phyloP scores from a whole-genome alignment of 441 rosid genomes.

The Sinapis alba region DNA sequence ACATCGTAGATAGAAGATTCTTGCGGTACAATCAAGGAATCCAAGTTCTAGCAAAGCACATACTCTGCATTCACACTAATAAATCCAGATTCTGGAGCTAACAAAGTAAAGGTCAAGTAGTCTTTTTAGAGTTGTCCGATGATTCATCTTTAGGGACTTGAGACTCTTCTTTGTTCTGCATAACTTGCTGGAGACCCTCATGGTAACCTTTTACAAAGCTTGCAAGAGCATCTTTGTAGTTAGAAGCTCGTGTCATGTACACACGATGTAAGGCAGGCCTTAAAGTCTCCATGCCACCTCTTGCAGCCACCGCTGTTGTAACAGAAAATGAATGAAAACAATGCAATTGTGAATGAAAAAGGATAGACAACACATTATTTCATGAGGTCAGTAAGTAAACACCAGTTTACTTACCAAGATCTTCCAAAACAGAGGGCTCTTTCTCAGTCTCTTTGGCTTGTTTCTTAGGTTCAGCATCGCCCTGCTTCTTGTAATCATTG shows the following conservation, averaged over 20 bases:
- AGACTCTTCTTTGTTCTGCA: constrained; percentile 61
- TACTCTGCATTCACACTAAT: constrained; percentile 11
- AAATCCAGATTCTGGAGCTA: constrained; percentile 8
- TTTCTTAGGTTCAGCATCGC: constrained; percentile 36
- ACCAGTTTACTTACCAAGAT: too few relatives aligned
- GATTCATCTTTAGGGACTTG: constrained; percentile 41
- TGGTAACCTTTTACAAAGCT: constrained; percentile 83
- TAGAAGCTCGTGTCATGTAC: constrained; percentile 88
- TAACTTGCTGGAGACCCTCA: constrained; percentile 75
- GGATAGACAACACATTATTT: too few relatives aligned
- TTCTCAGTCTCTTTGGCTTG: constrained; percentile 45
- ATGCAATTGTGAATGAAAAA: neutral
- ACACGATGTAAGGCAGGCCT: constrained; percentile 85
- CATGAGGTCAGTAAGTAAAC: too few relatives aligned
- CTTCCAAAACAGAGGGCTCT: constrained; percentile 80
- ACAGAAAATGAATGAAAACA: neutral
- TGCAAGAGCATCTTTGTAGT: constrained; percentile 77
- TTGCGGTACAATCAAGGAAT: constrained; percentile 20
- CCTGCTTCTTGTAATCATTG: constrained; percentile 64
- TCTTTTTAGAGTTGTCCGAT: constrained; percentile 42
- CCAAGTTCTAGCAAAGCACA: constrained; percentile 19
- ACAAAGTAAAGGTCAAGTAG: constrained; percentile 34
- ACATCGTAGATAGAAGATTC: neutral
- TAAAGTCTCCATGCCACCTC: constrained; percentile 89
- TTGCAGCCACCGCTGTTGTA: constrained; percentile 80